Conservation (phyloP, 768 basidiomycete species). For the Gautieria morchelliformis region DNA sequence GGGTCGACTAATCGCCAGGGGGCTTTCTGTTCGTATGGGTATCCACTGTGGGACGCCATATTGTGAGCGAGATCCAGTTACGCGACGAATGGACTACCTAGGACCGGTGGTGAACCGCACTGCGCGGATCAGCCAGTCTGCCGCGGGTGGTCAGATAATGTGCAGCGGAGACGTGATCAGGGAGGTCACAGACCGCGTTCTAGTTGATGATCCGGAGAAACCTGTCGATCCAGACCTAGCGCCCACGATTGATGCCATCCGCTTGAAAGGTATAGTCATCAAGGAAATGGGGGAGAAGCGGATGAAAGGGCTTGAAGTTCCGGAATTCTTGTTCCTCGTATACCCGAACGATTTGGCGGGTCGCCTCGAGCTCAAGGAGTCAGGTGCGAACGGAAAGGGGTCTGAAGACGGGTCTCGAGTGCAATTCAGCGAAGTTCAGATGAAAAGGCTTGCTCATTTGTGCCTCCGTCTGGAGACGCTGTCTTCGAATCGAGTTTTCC, state of each 20-base stretch:
- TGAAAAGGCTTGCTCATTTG: slow-evolving; percentile 61
- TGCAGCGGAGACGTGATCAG: slow-evolving; percentile 80
- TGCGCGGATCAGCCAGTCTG: slow-evolving; percentile 71
- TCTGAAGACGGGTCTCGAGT: slow-evolving; percentile 38
- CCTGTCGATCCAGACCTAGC: slow-evolving; percentile 43
- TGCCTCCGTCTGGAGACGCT: slow-evolving; percentile 76
- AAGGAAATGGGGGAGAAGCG: slow-evolving; percentile 81
- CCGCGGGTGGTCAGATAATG: slow-evolving; percentile 90
- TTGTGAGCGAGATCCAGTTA: slow-evolving; percentile 86
- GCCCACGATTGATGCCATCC: slow-evolving; percentile 66
- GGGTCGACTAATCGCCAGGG: slow-evolving; percentile 67
- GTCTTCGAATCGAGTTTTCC: slow-evolving; percentile 52
- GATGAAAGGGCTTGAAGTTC: slow-evolving; percentile 89
- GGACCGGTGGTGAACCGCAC: slow-evolving; percentile 94
- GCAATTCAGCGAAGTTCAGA: slow-evolving; percentile 64
- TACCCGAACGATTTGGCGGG: slow-evolving; percentile 70
- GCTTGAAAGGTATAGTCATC: slow-evolving; percentile 57
- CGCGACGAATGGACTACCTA: slow-evolving; percentile 95
- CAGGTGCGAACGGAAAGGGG: slow-evolving; percentile 14
- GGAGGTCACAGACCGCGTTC: slow-evolving; percentile 60
- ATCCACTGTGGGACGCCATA: slow-evolving; percentile 87
- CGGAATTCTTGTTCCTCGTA: slow-evolving; percentile 76
- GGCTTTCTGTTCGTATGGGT: slow-evolving; percentile 94
- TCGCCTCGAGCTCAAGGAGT: slow-evolving; percentile 50
- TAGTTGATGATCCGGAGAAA: slow-evolving; percentile 25